Percentiles rank a stretch among this genome's conserved stretches.
phyloP scores from a whole-genome alignment of 192 early-diverging fungal species.

The Paraglomus brasilianum region DNA sequence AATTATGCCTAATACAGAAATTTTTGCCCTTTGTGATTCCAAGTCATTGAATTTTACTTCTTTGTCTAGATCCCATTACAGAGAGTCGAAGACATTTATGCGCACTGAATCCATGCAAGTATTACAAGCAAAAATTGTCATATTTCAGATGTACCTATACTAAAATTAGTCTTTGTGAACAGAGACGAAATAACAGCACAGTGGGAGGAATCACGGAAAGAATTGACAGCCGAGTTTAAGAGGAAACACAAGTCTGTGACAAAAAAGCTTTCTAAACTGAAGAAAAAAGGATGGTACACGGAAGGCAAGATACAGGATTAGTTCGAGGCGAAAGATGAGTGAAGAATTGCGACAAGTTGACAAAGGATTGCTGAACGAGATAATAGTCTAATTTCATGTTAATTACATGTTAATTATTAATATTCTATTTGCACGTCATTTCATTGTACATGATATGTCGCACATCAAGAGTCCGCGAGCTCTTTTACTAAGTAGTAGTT shows the following conservation, averaged over 20 bases:
- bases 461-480: no score
- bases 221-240: slow-evolving; percentile 65
- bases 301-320: no score
- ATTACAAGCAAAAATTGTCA: not conserved
- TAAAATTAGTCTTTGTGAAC: not conserved
- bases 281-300: no score
- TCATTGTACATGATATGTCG: no score
- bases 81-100: slow-evolving; percentile 44
- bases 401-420: no score
- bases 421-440: no score
- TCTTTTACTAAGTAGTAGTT: no score
- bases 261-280: slow-evolving; percentile 31
- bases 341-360: no score
- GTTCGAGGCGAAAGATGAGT: no score
- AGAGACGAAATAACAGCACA: slow-evolving; percentile 56
- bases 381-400: no score
- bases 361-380: no score
- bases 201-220: slow-evolving; percentile 54
- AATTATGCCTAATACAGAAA: not conserved
- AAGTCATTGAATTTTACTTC: not conserved
- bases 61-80: slow-evolving; percentile 17
- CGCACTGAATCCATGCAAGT: slow-evolving; percentile 45
- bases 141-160: not conserved
- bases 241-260: slow-evolving; percentile 60
- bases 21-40: not conserved